Percentiles rank a stretch among this genome's conserved stretches.
Evolutionary conservation across 2,329 filamentous ascomycete genomes (phyloP).

Genomic region (Aspergillus jensenii): DNA sequence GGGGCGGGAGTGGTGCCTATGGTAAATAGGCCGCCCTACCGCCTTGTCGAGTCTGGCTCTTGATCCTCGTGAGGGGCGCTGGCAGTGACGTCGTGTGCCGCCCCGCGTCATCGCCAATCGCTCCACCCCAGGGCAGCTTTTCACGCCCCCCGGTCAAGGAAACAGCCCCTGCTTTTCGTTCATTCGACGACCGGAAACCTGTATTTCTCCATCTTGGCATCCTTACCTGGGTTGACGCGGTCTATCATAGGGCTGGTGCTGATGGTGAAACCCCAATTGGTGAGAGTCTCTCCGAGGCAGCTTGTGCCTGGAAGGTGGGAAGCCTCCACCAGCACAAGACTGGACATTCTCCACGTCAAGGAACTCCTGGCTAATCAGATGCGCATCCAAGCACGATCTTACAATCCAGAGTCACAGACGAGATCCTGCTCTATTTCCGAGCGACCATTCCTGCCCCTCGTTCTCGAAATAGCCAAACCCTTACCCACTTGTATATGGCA

Average conservation of each 20-base stretch:
- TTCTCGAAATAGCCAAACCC: not conserved
- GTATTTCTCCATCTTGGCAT: not conserved
- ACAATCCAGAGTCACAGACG: too few species aligned
- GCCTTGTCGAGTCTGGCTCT: not conserved
- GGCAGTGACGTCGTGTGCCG: not conserved
- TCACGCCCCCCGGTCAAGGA: not conserved
- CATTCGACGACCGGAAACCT: not conserved
- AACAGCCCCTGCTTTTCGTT: not conserved
- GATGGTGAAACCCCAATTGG: slow-evolving; percentile 4
- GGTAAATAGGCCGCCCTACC: not conserved
- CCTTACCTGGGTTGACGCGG: not conserved
- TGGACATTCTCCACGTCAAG: not conserved
- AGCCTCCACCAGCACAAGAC: not conserved
- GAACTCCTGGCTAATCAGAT: not conserved
- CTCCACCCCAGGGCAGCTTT: not conserved
- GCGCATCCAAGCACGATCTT: not conserved
- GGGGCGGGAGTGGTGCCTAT: not conserved
- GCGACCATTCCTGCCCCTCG: not conserved
- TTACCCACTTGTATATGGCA: not conserved
- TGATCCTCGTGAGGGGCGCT: not conserved
- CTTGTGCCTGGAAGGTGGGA: not conserved
- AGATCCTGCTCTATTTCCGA: not conserved
- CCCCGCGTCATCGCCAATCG: not conserved
- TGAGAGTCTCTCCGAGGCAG: not conserved
- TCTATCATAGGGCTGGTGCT: slow-evolving; percentile 1